Base-by-base conservation (phyloP, 768 basidiomycete genomes). In the Chiua virens region DNA sequence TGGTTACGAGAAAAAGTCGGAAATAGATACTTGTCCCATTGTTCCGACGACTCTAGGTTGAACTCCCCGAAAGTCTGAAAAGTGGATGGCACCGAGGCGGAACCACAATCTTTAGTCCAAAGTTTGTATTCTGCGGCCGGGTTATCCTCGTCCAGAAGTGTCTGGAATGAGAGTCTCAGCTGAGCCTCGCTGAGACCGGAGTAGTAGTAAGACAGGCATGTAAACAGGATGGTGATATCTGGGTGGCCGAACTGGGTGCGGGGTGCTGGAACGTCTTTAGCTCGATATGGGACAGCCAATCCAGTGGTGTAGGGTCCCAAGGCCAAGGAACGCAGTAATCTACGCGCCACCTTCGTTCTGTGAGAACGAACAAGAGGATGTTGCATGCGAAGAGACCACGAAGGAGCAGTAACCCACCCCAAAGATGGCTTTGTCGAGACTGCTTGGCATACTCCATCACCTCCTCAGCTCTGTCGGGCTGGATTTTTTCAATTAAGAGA, bases 1-100 rank as follows among this genome's bases (percentile, higher is more conserved):
- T 53, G 50, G 44, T 66, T 66, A 28, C 48, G 45, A 5, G 56
- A 56, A 53, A 79, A 75, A 1, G 64, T 49, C 14, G 71, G 74
- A 22, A 68, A 50, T 6, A 80, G 50, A 8, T 52, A 21, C 8
- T 5, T 49, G 14, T 45, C 52, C 27, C 61, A 57, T 55, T 73
- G 75, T 2, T 63, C 56, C 3, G 49, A 40, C 43, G 79, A 78
- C 23, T 73, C 58, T 20, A 67, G 44, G 47, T 81, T 81, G 25
- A 81, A 53, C 0, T 73, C 73, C n/a, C 54, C 67, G 30, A 75
- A 50, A 17, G 65, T 57, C 10, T 56, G 66, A 14, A 30, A 8
- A 78, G 52, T 13, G 35, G 25, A 4, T 3, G 76, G 77, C 14
- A 78, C 52, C 6, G 18, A 41, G 40, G 50, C 42, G 55, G 45